phyloP scores from a whole-genome alignment of 192 early-diverging fungal species.

The Backusella liffmaniae region DNA sequence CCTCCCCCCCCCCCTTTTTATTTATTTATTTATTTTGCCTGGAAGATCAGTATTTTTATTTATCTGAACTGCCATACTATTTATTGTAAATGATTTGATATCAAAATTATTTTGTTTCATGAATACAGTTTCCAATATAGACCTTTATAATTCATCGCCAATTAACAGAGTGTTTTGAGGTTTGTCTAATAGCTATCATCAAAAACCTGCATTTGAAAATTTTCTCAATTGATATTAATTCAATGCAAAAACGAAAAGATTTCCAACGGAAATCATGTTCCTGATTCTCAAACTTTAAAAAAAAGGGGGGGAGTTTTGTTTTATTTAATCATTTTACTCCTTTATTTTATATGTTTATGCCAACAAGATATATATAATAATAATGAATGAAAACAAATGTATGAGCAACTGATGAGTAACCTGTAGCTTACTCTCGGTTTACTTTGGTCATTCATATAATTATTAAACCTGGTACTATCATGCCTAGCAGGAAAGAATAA shows the following conservation, averaged over 20 bases:
- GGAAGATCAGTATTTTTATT: not conserved
- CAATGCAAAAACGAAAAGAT: not conserved
- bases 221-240: not conserved
- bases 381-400: not conserved
- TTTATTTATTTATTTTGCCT: not conserved
- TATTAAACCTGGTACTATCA: not conserved
- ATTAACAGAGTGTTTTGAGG: not conserved
- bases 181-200: not conserved
- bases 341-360: not conserved
- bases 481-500: not conserved
- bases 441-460: not conserved
- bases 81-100: conserved; percentile 2
- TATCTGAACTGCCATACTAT: not conserved
- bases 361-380: not conserved
- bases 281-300: conserved; percentile 4
- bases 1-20: not conserved
- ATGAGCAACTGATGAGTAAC: not conserved
- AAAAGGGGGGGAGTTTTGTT: not conserved
- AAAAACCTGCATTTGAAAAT: not conserved
- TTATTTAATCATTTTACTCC: not conserved
- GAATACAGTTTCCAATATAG: not conserved
- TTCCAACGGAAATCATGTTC: not conserved
- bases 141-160: not conserved
- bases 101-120: not conserved
- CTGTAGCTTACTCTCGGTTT: not conserved